Conservation (phyloP, 2,329 filamentous ascomycete species). For the Pestalotiopsis sp. region DNA sequence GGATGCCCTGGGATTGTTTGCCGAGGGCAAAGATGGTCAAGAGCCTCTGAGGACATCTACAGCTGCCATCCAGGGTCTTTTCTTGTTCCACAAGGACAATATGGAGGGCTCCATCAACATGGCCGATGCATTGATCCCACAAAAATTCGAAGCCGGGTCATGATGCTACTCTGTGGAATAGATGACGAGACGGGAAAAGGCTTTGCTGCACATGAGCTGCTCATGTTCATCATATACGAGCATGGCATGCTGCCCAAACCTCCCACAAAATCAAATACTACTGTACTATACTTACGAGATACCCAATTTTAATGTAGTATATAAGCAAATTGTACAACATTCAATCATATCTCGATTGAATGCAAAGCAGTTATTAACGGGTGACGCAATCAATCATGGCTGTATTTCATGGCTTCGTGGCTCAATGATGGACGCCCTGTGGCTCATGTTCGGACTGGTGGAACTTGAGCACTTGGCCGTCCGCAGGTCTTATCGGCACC, state of each 20-base stretch:
- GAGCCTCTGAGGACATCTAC: constrained; percentile 70
- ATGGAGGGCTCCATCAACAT: constrained; percentile 84
- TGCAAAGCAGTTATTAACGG: not conserved
- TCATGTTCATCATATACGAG: no score
- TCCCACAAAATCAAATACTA: not conserved
- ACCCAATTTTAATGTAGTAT: not conserved
- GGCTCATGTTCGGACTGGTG: not conserved
- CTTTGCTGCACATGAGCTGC: no score
- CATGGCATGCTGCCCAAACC: not conserved
- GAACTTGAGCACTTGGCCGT: not conserved
- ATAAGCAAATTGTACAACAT: not conserved
- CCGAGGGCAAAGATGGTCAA: constrained; percentile 52
- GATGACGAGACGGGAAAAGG: not conserved
- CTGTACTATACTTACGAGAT: constrained; percentile 2
- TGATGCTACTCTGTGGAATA: not conserved
- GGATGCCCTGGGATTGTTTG: constrained; percentile 70
- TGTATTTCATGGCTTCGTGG: not conserved
- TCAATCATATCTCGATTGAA: not conserved
- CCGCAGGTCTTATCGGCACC: not conserved
- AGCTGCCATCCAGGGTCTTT: constrained; percentile 90
- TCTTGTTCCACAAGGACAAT: constrained; percentile 92
- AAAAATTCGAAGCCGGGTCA: constrained; percentile 52
- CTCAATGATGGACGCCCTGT: not conserved
- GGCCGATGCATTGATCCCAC: constrained; percentile 68
- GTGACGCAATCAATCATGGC: not conserved